Conservation (phyloP, 2,329 filamentous ascomycete genomes). For the Talaromyces sp. region DNA sequence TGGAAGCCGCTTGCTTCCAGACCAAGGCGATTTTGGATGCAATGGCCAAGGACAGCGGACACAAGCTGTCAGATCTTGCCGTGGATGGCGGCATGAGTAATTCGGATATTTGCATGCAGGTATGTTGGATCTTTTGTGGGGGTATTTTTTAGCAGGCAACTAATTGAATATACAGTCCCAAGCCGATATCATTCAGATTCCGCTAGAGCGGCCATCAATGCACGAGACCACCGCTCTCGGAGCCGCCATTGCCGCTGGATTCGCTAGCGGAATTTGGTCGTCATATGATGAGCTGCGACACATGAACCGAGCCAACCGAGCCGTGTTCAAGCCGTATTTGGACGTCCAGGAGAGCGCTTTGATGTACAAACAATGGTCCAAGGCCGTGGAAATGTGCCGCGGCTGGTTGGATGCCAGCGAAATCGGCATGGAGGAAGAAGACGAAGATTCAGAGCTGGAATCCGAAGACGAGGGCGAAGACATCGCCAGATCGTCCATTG, state of each 20-base stretch:
- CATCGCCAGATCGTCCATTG: background rate
- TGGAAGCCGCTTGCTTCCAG: constrained; percentile 89
- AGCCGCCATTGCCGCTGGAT: constrained; percentile 82
- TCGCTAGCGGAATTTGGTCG: constrained; percentile 74
- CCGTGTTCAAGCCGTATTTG: constrained; percentile 64
- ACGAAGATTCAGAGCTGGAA: background rate
- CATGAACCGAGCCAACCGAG: constrained; percentile 65
- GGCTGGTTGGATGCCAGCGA: constrained; percentile 52
- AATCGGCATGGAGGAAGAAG: constrained; percentile 15
- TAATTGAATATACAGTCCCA: constrained; percentile 53
- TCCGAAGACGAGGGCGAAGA: background rate
- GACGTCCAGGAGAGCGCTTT: constrained; percentile 51
- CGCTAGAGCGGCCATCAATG: constrained; percentile 79
- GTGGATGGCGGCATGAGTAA: constrained; percentile 89
- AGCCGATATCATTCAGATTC: constrained; percentile 77
- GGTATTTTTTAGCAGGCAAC: background rate
- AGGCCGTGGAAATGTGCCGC: constrained; percentile 71
- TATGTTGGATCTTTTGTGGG: constrained; percentile 25
- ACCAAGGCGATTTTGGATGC: constrained; percentile 87
- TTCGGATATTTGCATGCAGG: constrained; percentile 82
- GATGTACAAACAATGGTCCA: constrained; percentile 67
- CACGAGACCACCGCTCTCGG: constrained; percentile 84
- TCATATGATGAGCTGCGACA: constrained; percentile 66
- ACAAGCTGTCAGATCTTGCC: constrained; percentile 66
- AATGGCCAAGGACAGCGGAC: constrained; percentile 80